Conservation (phyloP, 1,284 basidiomycete species). For the Apiotrichum gracile region DNA sequence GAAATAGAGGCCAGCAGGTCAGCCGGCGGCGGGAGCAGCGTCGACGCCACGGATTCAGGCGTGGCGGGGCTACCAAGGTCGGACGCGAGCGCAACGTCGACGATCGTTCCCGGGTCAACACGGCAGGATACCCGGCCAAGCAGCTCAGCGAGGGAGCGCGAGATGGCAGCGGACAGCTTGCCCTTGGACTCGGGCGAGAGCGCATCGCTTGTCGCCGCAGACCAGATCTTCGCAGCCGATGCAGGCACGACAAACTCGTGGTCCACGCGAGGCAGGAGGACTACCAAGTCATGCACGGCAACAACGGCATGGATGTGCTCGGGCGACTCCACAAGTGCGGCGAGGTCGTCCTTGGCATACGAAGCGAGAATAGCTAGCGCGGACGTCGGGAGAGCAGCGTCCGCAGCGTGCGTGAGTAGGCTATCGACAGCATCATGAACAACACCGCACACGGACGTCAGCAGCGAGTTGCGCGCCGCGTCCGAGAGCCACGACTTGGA, state of each 20-base stretch:
- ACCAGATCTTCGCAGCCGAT: slow-evolving; percentile 21
- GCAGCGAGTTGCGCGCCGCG: slow-evolving; percentile 24
- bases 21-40: slow-evolving; percentile 22
- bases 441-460: slow-evolving; percentile 45
- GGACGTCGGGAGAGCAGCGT: slow-evolving; percentile 3
- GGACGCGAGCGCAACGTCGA: slow-evolving; percentile 36
- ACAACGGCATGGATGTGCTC: slow-evolving; percentile 28
- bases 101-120: slow-evolving; percentile 30
- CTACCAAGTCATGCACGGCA: slow-evolving; percentile 33
- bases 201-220: neutral
- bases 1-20: slow-evolving; percentile 16
- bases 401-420: slow-evolving; percentile 19
- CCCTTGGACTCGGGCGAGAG: slow-evolving; percentile 15
- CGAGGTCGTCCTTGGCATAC: slow-evolving; percentile 25
- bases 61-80: slow-evolving; percentile 14
- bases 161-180: slow-evolving; percentile 15
- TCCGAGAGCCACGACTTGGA: slow-evolving; percentile 20
- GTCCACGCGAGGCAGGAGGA: slow-evolving; percentile 25
- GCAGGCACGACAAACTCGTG: neutral
- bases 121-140: slow-evolving; percentile 21
- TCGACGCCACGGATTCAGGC: slow-evolving; percentile 12
- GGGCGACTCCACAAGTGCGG: slow-evolving; percentile 25
- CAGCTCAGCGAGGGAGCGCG: slow-evolving; percentile 23
- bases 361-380: slow-evolving; percentile 29
- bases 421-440: slow-evolving; percentile 51